Evolutionary conservation across 1,139 yeast genomes (phyloP).

Genomic region (Scheffersomyces stambukii): DNA sequence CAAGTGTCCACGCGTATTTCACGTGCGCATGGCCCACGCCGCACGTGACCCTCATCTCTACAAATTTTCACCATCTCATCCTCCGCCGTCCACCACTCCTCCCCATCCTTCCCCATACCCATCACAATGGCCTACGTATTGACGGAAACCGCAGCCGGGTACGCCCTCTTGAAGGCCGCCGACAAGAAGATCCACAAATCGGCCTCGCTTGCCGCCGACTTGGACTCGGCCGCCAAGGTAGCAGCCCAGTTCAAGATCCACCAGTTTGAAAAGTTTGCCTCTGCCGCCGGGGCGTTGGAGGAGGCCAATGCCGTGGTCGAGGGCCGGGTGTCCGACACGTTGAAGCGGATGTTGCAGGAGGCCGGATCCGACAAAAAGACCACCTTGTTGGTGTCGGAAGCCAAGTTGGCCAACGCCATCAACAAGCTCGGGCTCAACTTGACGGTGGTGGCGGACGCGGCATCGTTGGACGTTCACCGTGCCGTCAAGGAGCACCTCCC

Average conservation of each 20-base stretch:
- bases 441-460: conserved; percentile 90
- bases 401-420: conserved; percentile 93
- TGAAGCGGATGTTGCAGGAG: conserved; percentile 72
- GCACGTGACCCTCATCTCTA: conserved; percentile 1
- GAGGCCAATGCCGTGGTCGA: conserved; percentile 91
- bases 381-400: conserved; percentile 87
- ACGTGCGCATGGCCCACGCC: conserved; percentile 1
- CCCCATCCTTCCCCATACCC: not conserved
- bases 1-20: too few species aligned
- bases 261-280: conserved; percentile 88
- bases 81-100: not conserved
- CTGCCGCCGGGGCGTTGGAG: conserved; percentile 95
- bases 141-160: conserved; percentile 98
- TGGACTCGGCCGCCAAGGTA: conserved; percentile 81
- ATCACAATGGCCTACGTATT: conserved; percentile 80
- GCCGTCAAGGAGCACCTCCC: conserved; percentile 93
- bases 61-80: not conserved
- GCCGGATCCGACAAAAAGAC: conserved; percentile 86
- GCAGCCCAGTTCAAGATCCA: conserved; percentile 79
- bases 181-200: conserved; percentile 96
- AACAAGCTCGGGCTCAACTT: conserved; percentile 88
- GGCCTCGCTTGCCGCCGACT: conserved; percentile 66
- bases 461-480: conserved; percentile 89
- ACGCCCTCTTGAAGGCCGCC: conserved; percentile 93
- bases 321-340: conserved; percentile 86